Base-by-base conservation (phyloP, 1,284 basidiomycete genomes). In the Porogramme epimiltina region DNA sequence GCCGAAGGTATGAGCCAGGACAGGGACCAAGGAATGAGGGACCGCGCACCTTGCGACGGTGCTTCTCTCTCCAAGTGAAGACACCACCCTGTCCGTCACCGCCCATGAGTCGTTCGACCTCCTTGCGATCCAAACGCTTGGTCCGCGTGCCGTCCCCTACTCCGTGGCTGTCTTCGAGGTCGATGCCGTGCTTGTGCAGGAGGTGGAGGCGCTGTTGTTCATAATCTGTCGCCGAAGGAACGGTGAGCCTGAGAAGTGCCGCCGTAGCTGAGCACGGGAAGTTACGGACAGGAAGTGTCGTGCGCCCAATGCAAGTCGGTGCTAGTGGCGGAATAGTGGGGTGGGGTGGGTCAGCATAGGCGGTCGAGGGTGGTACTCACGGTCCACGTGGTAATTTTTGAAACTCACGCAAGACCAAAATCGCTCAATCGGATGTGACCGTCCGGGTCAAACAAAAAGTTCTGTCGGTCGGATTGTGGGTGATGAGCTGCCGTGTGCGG, bases 341-440 rank as follows among this genome's bases (percentile, higher is more conserved):
- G 44, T 49, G 22, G 47, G 26, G 49, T 28, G 52, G 23, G 52
- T 49, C 42, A 54, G n/a, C n/a, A n/a, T n/a, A n/a, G n/a, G n/a
- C n/a, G n/a, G n/a, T n/a, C n/a, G n/a, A n/a, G n/a, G n/a, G n/a
- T n/a, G n/a, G n/a, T n/a, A n/a, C n/a, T n/a, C n/a, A n/a, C n/a
- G n/a, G n/a, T n/a, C n/a, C n/a, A n/a, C 20, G 36, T 28, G 56
- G 47, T 58, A 46, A 47, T 40, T 34, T 49, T 45, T 37, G 47
- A n/a, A 37, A 84, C 88, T 74, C 72, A 96, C 79, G 94, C 95
- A 56, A 98, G 79, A 23, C 96, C 95, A 70, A 98, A 98, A 73
- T 98, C 96, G 65, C 91, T 93, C 52, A 98, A 82, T 72, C 89
- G 91, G 72, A 99, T 89, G 73, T 98, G 95, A 6, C 95, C 95